A percentile compares a stretch with the other conserved stretches of the same genome.
Evolutionary conservation across 306 rosid species (phyloP).

Genomic region (Betula pendula): DNA sequence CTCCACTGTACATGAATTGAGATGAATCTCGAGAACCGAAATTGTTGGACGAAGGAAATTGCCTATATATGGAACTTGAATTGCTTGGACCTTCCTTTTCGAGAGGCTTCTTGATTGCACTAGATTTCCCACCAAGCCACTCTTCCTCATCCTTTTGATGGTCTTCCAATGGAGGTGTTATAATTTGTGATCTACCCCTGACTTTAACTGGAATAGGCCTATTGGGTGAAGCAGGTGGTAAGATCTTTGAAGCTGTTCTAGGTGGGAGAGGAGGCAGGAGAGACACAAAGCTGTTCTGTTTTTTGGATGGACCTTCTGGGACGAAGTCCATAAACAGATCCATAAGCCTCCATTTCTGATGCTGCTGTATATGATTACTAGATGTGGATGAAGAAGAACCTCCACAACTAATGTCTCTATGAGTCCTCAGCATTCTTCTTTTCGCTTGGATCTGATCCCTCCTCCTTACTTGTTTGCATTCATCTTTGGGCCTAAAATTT

Average conservation of each 20-base stretch:
- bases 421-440: slow-evolving; percentile 23
- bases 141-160: slow-evolving; percentile 39
- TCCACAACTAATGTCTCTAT: slow-evolving; percentile 9
- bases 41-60: slow-evolving; percentile 10
- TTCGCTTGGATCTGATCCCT: slow-evolving; percentile 31
- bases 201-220: slow-evolving; percentile 27
- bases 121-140: slow-evolving; percentile 33
- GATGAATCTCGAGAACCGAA: neutral
- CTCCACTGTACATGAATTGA: slow-evolving; percentile 14
- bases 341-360: slow-evolving; percentile 29
- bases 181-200: slow-evolving; percentile 21
- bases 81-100: slow-evolving; percentile 10
- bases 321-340: slow-evolving; percentile 30
- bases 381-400: slow-evolving; percentile 21
- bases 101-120: too few species aligned
- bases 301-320: slow-evolving; percentile 24
- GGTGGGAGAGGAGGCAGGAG: slow-evolving; percentile 47
- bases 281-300: slow-evolving; percentile 29
- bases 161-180: slow-evolving; percentile 30
- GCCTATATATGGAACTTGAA: slow-evolving; percentile 18
- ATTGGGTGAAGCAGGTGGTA: slow-evolving; percentile 20
- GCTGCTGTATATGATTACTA: slow-evolving; percentile 3
- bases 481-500: slow-evolving; percentile 29
- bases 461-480: slow-evolving; percentile 23
- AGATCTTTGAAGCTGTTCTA: slow-evolving; percentile 34